Evolutionary conservation across 2,329 filamentous ascomycete species (phyloP), one percentile per base, ranked within the genome.

Genomic region (Aspergillus fumigatus): DNA sequence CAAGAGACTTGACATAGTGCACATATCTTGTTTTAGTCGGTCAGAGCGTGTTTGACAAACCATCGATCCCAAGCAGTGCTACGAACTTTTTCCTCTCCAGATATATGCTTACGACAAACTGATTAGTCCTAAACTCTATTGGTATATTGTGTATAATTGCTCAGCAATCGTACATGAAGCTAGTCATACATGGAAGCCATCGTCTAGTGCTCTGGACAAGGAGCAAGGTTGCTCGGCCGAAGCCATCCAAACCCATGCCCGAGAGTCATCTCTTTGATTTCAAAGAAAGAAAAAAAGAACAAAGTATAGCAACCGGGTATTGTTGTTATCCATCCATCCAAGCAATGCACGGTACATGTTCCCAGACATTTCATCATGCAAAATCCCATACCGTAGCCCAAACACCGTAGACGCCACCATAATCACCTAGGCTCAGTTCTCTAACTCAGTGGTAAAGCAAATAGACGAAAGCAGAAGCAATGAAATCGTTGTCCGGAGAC

Each of bases 291-390:
- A 23, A 23, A 23, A 23, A 23, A 23, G 3, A 45, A n/a, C 26
- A 59, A 40, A 55, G 23, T 51, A 48, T 32, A 51, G 51, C 50
- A 45, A 23, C 55, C 48, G 54, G 57, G 59, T 61, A 61, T 61
- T 59, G 57, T 59, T 55, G 51, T 54, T 55, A 55, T 59, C 57
- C 59, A 61, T 59, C 54, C 47, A 26, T 43, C 51, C 47, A 53
- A 38, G 53, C 45, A 57, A 55, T 50, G 55, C 38, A 52, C 21
- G 43, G 7, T 25, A 47, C 26, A 47, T 23, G 43, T 23, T 47
- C 3, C 43, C 43, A 47, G 43, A 23, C 21, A 47, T 47, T 2
- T 23, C 43, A n/a, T 23, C 21, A 47, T 47, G 43, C 43, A 47
- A 47, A 25, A 47, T 14, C 23, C 21, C 43, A 47, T 47, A 26